Base-by-base conservation (phyloP, 2,329 filamentous ascomycete genomes). In the Exophiala alcalophila region DNA sequence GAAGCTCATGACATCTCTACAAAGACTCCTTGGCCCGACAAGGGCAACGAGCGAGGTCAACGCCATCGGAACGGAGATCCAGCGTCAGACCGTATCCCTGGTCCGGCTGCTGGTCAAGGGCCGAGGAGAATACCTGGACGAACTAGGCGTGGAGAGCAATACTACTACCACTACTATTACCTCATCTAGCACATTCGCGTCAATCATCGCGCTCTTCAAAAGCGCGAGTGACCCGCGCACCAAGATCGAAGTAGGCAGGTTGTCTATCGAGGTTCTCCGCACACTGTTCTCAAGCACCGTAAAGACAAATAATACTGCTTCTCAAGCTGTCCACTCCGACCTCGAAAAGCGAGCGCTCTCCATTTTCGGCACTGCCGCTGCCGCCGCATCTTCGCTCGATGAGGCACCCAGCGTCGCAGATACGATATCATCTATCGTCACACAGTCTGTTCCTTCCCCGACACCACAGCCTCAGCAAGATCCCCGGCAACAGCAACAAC, bases 221-320 rank as follows among this genome's bases (percentile, higher is more conserved):
- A 27, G 18, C 9, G 49, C 49, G 10, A 37, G 19, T 10, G 49
- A 53, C 25, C 8, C 19, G 4, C 19, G 25, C 4, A 52, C 44
- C 3, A 52, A 42, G 26, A 32, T 14, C 23, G 49, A 49, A 3
- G 44, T 50, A 11, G 49, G 42, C 7, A 38, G 49, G 9, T 32
- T 52, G 2, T 33, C 20, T 2, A 50, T 53, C 20, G 49, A 52
- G 34, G 37, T 54, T 4, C 30, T 52, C 9, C 46, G 51, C 11
- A 49, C 32, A n/a, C 14, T 33, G 20, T 21, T 37, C 20, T 23
- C 40, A 25, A n/a, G n/a, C n/a, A n/a, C n/a, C n/a, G n/a, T 23
- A 23, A 18, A 16, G 26, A 39, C 24, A 12, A 7, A 21, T 16
- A 16, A 21, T 18, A 7, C 30, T n/a, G n/a, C 2, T 12, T n/a